Evolutionary conservation across 2,329 filamentous ascomycete genomes (phyloP).

Genomic region (Calonectria honghensis): DNA sequence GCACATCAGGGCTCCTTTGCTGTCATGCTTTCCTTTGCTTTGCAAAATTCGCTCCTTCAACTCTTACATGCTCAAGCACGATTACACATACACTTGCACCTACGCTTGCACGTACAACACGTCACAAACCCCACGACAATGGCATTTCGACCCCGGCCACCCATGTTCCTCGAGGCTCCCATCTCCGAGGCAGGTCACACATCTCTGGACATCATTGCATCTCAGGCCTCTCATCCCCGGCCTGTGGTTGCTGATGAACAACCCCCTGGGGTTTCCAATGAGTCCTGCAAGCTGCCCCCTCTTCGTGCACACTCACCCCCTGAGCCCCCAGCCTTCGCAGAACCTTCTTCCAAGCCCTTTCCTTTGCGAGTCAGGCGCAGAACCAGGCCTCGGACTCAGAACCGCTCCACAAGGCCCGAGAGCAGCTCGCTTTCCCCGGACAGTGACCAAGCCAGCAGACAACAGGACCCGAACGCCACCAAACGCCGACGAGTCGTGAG

Average conservation of each 20-base stretch:
- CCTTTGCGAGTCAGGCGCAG: not conserved
- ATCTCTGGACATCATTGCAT: not conserved
- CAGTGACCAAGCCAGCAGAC: not conserved
- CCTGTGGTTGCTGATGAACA: not conserved
- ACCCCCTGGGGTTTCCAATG: not conserved
- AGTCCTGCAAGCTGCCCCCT: not conserved
- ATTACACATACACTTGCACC: conserved; percentile 4
- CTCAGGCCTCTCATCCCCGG: not conserved
- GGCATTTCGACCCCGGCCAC: not conserved
- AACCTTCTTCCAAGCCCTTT: not conserved
- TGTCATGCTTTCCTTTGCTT: not conserved
- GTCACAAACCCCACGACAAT: not conserved
- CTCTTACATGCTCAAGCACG: not conserved
- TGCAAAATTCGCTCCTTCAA: not conserved
- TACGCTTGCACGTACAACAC: not conserved
- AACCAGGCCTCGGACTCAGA: not conserved
- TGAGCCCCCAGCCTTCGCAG: not conserved
- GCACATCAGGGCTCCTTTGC: not conserved
- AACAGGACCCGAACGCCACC: not conserved
- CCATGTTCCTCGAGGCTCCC: not conserved
- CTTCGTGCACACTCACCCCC: not conserved
- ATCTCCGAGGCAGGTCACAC: not conserved
- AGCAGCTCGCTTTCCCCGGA: not conserved
- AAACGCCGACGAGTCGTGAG: not conserved
- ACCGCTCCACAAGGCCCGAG: not conserved